Percentiles rank a stretch among this genome's conserved stretches.
phyloP scores from a whole-genome alignment of 805 yeast genomes.

The Cyberlindnera amylophila region DNA sequence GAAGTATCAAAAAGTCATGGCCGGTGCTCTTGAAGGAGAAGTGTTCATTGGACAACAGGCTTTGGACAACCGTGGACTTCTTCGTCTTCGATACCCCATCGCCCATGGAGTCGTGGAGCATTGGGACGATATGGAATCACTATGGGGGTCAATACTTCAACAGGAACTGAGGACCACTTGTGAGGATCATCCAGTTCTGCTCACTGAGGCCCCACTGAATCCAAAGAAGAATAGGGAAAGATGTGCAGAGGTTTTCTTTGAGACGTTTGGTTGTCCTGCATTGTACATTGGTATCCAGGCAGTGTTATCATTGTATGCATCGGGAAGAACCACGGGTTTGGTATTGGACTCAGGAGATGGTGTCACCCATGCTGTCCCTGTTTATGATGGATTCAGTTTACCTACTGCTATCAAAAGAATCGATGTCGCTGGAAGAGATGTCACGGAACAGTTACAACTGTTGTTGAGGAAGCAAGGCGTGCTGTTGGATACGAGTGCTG shows the following conservation, averaged over 20 bases:
- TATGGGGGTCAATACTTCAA: slow-evolving; percentile 70
- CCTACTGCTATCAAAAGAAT: slow-evolving; percentile 68
- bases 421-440: slow-evolving; percentile 83
- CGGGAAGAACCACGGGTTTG: slow-evolving; percentile 88
- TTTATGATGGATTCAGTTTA: slow-evolving; percentile 82
- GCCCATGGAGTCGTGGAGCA: slow-evolving; percentile 73
- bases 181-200: slow-evolving; percentile 82
- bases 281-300: slow-evolving; percentile 94
- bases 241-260: slow-evolving; percentile 91
- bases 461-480: slow-evolving; percentile 71
- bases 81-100: slow-evolving; percentile 67
- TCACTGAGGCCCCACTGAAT: slow-evolving; percentile 88
- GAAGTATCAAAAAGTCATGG: slow-evolving; percentile 80
- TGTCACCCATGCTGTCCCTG: slow-evolving; percentile 82
- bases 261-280: slow-evolving; percentile 83
- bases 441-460: slow-evolving; percentile 70
- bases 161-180: slow-evolving; percentile 52
- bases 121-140: slow-evolving; percentile 82
- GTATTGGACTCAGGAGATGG: slow-evolving; percentile 94
- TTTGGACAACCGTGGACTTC: slow-evolving; percentile 72
- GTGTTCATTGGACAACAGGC: slow-evolving; percentile 74
- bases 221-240: slow-evolving; percentile 81
- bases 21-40: slow-evolving; percentile 62
- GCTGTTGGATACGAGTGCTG: slow-evolving; percentile 64
- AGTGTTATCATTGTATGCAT: slow-evolving; percentile 77